phyloP scores from a whole-genome alignment of 257 asterid genomes.

The Anisodus acutangulus region DNA sequence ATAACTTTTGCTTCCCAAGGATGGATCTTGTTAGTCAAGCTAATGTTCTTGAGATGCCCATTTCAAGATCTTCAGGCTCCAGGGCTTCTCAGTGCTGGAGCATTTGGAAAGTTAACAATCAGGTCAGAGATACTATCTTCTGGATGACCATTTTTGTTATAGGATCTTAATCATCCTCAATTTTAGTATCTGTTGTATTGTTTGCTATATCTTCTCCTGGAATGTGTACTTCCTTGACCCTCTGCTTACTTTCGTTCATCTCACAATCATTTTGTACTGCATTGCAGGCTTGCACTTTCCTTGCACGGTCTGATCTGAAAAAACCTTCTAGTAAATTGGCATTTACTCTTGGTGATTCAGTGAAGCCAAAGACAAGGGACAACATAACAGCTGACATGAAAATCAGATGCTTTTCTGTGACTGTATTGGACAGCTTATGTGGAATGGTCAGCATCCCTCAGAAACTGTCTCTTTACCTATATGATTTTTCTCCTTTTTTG shows the following conservation, averaged over 20 bases:
- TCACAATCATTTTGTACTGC: constrained; percentile 32
- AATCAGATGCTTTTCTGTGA: constrained; percentile 84
- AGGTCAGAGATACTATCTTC: constrained; percentile 53
- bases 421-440: constrained; percentile 88
- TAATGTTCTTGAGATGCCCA: constrained; percentile 79
- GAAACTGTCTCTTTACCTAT: constrained; percentile 26
- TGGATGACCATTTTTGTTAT: background rate
- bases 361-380: constrained; percentile 90
- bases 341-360: constrained; percentile 83
- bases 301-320: constrained; percentile 89
- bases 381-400: constrained; percentile 93
- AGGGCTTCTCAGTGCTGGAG: constrained; percentile 90
- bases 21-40: constrained; percentile 90
- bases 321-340: constrained; percentile 87
- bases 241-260: constrained; percentile 31
- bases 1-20: constrained; percentile 84
- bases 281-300: constrained; percentile 92
- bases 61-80: constrained; percentile 80
- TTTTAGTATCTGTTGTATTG: background rate
- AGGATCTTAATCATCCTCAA: background rate
- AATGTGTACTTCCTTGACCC: constrained; percentile 29
- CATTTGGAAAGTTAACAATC: constrained; percentile 98
- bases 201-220: constrained; percentile 9
- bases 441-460: constrained; percentile 74
- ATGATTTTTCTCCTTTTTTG: constrained; percentile 32